These are phyloP conservation scores for Leptomonas seymouri DNA, from an alignment of 208 protist species.

Conservation along the genomic window DNA sequence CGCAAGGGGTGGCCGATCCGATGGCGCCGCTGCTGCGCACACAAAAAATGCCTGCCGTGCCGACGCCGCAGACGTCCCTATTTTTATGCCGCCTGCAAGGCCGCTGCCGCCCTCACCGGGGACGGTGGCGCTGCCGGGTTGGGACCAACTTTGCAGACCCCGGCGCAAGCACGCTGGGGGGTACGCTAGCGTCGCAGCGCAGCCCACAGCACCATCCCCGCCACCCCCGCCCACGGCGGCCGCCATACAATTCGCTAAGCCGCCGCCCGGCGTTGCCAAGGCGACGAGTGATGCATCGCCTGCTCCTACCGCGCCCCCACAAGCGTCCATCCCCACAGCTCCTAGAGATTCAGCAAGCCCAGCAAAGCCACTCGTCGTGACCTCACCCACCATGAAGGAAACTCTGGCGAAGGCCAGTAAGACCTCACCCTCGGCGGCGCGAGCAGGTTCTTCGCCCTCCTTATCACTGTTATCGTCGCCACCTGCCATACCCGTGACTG, in stretches of 20 bases:
- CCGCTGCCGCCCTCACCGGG: conserved; percentile 12
- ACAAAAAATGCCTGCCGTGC: neutral
- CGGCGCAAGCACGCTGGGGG: conserved; percentile 14
- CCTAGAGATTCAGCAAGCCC: neutral
- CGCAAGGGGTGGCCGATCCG: conserved; percentile 12
- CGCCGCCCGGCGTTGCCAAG: neutral
- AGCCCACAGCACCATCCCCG: neutral
- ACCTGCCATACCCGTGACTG: neutral
- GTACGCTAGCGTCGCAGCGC: neutral
- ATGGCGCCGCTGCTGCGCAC: conserved; percentile 3
- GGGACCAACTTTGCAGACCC: conserved; percentile 25
- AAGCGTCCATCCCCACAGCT: no score
- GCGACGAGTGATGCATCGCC: neutral
- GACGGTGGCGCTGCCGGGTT: conserved; percentile 19
- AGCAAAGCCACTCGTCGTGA: neutral
- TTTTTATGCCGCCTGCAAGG: conserved; percentile 1
- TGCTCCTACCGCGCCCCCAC: neutral
- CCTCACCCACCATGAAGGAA: conserved; percentile 7
- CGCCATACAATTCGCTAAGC: neutral
- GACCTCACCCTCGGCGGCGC: neutral
- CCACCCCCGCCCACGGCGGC: conserved; percentile 4
- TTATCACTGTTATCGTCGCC: neutral
- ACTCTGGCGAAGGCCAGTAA: neutral
- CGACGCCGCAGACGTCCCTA: conserved; percentile 8
- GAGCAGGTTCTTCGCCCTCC: neutral